A percentile compares a stretch with the other conserved stretches of the same genome.
Conservation (phyloP, 345 rosid genomes). For the Draba incana region DNA sequence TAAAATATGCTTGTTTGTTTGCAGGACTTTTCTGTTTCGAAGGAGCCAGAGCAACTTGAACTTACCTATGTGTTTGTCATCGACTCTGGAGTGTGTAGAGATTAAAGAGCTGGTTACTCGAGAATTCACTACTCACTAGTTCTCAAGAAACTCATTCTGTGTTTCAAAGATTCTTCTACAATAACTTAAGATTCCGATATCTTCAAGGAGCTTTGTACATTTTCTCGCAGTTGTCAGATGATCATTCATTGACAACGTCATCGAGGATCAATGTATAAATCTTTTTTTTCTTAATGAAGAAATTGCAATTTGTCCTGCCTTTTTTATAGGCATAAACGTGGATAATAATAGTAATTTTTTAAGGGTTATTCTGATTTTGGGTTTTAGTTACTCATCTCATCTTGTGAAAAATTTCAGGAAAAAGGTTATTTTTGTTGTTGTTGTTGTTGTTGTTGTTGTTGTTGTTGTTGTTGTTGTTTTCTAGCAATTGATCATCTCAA, state of each 20-base stretch:
- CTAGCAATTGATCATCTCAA: background rate
- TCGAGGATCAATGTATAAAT: too few relatives aligned
- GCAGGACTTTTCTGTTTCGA: background rate
- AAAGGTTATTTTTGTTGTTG: too few relatives aligned
- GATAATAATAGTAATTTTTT: background rate
- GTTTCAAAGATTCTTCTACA: background rate
- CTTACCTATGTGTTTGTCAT: background rate
- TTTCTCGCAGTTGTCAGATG: too few relatives aligned
- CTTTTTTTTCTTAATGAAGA: too few relatives aligned
- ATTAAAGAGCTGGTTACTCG: background rate
- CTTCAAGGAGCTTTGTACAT: background rate
- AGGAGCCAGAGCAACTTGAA: background rate
- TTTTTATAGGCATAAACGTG: too few relatives aligned
- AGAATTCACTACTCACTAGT: background rate
- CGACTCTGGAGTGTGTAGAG: conserved; percentile 25
- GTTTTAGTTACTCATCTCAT: too few relatives aligned
- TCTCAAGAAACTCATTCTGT: conserved; percentile 3
- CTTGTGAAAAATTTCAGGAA: background rate
- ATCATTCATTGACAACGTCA: too few relatives aligned
- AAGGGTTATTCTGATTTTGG: too few relatives aligned
- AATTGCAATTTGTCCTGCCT: too few relatives aligned
- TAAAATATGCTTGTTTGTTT: background rate
- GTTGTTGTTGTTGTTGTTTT: background rate
- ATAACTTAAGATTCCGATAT: background rate
- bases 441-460: background rate